Conservation (phyloP, 2,329 filamentous ascomycete species). For the Botryosphaeria dothidea region DNA sequence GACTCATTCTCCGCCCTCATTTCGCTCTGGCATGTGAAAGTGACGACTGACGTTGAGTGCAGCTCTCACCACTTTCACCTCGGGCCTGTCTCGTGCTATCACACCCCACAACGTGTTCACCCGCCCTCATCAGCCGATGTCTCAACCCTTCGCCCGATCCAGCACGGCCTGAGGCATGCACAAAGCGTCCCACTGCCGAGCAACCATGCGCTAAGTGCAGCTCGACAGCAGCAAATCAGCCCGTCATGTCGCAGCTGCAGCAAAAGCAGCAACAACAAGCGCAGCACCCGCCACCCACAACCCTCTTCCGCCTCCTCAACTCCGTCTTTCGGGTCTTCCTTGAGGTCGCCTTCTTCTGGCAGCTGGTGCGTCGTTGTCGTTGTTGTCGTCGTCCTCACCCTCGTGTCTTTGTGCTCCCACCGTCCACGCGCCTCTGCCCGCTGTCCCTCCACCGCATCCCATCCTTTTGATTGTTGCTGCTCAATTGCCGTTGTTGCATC, state of each 20-base stretch:
- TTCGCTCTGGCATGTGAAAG: conserved; percentile 18
- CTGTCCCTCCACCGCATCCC: not conserved
- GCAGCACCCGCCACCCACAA: not conserved
- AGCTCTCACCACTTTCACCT: conserved; percentile 15
- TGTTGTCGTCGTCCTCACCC: not conserved
- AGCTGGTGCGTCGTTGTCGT: conserved; percentile 37
- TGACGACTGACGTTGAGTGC: conserved; percentile 4
- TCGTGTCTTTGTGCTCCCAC: not conserved
- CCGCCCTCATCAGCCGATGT: conserved; percentile 8
- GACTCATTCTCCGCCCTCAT: not conserved
- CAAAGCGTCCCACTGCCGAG: not conserved
- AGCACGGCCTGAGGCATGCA: conserved; percentile 13
- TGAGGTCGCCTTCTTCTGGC: conserved; percentile 43
- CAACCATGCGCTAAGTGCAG: conserved; percentile 15
- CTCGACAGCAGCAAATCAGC: not conserved
- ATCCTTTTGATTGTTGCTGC: not conserved
- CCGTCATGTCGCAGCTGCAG: conserved; percentile 8
- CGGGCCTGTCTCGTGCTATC: not conserved
- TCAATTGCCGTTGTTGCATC: not conserved
- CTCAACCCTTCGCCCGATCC: conserved; percentile 4
- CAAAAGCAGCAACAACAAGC: conserved; percentile 1
- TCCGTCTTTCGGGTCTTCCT: conserved; percentile 35
- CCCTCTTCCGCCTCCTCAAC: conserved; percentile 27
- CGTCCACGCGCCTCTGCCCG: not conserved
- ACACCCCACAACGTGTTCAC: conserved; percentile 11